Percentiles rank a stretch among this genome's conserved stretches.
Conservation (phyloP, 1,139 yeast genomes). For the Lodderomyces jiufengensis region DNA sequence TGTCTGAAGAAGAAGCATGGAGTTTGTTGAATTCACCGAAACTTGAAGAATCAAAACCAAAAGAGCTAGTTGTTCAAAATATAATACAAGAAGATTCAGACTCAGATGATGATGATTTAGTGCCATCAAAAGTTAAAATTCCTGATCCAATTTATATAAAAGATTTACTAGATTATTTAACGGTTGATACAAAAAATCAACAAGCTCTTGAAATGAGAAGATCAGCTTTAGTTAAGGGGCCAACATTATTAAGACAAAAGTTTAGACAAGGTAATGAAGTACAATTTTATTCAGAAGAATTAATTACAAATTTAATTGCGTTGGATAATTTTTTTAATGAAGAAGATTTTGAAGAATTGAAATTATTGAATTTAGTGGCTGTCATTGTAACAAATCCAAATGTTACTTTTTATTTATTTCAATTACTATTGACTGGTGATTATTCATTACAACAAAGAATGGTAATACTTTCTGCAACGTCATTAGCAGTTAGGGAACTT, state of each 20-base stretch:
- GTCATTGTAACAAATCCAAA: slow-evolving; percentile 48
- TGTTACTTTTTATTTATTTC: slow-evolving; percentile 34
- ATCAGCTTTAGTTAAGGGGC: slow-evolving; percentile 50
- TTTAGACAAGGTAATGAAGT: slow-evolving; percentile 53
- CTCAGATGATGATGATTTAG: slow-evolving; percentile 46
- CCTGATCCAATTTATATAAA: slow-evolving; percentile 58
- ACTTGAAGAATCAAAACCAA: neutral
- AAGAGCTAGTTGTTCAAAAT: slow-evolving; percentile 1
- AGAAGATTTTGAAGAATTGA: slow-evolving; percentile 46
- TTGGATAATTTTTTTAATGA: slow-evolving; percentile 49
- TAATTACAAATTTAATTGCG: slow-evolving; percentile 45
- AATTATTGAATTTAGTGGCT: slow-evolving; percentile 50
- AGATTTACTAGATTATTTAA: slow-evolving; percentile 55
- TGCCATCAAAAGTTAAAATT: slow-evolving; percentile 31
- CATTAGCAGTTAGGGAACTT: slow-evolving; percentile 58
- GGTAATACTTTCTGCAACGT: slow-evolving; percentile 50
- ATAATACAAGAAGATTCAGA: slow-evolving; percentile 1
- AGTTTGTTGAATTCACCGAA: neutral
- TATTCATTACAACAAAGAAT: slow-evolving; percentile 63
- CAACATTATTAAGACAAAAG: slow-evolving; percentile 55
- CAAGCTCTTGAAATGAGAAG: slow-evolving; percentile 50
- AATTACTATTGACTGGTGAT: slow-evolving; percentile 54
- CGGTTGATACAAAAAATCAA: slow-evolving; percentile 38
- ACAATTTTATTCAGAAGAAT: slow-evolving; percentile 41
- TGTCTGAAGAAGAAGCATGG: slow-evolving; percentile 17